Evolutionary conservation across 805 yeast genomes (phyloP).

Genomic region (Lipomyces chichibuensis): DNA sequence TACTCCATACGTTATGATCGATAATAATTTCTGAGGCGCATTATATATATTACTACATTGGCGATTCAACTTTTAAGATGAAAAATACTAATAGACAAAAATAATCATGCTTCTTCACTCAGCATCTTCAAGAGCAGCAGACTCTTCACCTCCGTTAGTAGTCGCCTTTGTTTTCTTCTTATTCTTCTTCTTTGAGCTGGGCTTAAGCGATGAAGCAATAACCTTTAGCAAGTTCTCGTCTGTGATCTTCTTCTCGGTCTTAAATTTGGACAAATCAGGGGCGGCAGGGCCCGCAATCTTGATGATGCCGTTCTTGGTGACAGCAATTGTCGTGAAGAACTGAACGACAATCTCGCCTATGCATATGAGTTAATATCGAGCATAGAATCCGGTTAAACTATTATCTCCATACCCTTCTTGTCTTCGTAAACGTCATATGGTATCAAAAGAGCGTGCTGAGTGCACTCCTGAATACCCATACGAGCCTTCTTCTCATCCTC

Average conservation of each 20-base stretch:
- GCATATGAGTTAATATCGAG: background rate
- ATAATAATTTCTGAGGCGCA: background rate
- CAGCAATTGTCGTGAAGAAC: constrained; percentile 72
- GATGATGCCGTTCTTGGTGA: constrained; percentile 72
- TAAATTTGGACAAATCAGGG: constrained; percentile 55
- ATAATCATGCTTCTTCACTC: constrained; percentile 12
- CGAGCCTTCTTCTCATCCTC: constrained; percentile 72
- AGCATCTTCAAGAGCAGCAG: constrained; percentile 13
- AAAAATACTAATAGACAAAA: background rate
- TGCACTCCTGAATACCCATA: constrained; percentile 74
- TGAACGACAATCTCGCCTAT: constrained; percentile 62
- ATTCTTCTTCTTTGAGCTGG: constrained; percentile 52
- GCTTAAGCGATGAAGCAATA: constrained; percentile 57
- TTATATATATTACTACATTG: background rate
- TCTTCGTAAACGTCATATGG: constrained; percentile 72
- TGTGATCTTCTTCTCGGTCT: constrained; percentile 58
- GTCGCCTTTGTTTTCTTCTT: constrained; percentile 40
- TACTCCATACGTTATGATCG: background rate
- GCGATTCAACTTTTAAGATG: background rate
- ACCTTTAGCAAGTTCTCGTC: constrained; percentile 55
- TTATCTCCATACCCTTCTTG: constrained; percentile 53
- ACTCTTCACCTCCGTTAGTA: constrained; percentile 31
- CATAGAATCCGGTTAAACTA: background rate
- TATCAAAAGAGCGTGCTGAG: constrained; percentile 64
- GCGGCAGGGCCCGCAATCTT: constrained; percentile 58